Evolutionary conservation across 805 yeast species (phyloP), one percentile per base, ranked within the genome.

Genomic region (Zygosaccharomyces rouxii): DNA sequence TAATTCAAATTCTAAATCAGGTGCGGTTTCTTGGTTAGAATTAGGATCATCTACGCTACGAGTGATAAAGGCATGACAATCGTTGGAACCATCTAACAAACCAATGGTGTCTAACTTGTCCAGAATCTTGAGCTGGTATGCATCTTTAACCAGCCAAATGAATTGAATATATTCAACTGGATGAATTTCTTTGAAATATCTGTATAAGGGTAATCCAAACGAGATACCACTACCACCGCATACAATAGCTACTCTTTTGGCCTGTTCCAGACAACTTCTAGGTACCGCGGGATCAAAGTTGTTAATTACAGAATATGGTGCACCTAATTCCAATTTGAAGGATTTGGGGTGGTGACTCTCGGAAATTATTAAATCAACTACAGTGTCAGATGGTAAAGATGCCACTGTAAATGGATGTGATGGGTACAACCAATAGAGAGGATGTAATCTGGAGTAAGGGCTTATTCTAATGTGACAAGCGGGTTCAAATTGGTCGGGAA

Each of bases 221-320:
- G 89, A 81, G 9, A 85, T 75, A 0, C 92, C 90, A 1, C 88
- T 78, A 0, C 94, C 94, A 11, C 90, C 92, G 53, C 83, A 78
- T 1, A 84, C 71, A 16, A 84, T 72, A 13, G 71, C 61, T 1
- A 81, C 75, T 35, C 76, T 74, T 29, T 74, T 75, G 0, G 78
- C 81, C 0, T 78, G 71, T 35, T 68, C 64, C 52, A 78, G 74
- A 51, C 79, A 76, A 16, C 70, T 67, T 10, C 58, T 52, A 10
- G 76, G 69, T 3, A 80, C 45, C 9, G 61, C 53, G 6, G 84
- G 71, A 3, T 77, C 71, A 56, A 67, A 77, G 5, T 74, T 68
- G 11, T 72, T 72, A 51, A 70, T 68, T 21, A 76, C 51, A 5
- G 79, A 70, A 51, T 73, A 71, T 1, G 51, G 47, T 3, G 59